phyloP scores from a whole-genome alignment of 2,329 filamentous ascomycete species.

The Zymoseptoria pseudotritici region DNA sequence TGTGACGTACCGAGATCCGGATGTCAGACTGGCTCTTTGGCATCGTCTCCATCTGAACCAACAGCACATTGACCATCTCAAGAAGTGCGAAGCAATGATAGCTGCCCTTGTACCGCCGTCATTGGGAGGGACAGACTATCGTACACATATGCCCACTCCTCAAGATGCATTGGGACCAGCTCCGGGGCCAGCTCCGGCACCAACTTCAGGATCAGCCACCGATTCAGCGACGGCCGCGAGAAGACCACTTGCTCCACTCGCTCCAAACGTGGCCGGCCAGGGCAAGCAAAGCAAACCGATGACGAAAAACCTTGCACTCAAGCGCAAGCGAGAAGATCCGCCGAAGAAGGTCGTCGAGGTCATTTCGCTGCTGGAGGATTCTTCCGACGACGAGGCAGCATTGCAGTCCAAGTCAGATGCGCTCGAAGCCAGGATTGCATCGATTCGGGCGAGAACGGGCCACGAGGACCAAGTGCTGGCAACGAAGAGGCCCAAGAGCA shows the following conservation, averaged over 20 bases:
- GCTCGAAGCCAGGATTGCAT: constrained; percentile 8
- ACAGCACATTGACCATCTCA: constrained; percentile 1
- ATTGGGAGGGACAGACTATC: no score
- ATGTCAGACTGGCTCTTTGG: not conserved
- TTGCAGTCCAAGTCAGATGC: constrained; percentile 7
- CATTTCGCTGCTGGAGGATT: not conserved
- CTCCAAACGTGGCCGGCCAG: constrained; percentile 1
- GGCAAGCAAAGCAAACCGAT: not conserved
- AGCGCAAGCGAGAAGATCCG: not conserved
- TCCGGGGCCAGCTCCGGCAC: no score
- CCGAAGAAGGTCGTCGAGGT: constrained; percentile 1
- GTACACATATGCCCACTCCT: no score
- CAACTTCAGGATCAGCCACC: not conserved
- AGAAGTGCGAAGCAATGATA: not conserved
- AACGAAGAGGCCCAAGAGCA: constrained; percentile 3
- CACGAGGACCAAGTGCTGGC: constrained; percentile 11
- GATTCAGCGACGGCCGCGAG: not conserved
- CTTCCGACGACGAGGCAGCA: constrained; percentile 10
- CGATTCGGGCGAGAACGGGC: constrained; percentile 9
- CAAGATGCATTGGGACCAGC: no score
- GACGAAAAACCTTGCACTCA: not conserved
- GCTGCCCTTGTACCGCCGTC: no score
- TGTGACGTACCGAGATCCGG: not conserved
- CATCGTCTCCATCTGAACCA: not conserved
- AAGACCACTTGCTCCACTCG: constrained; percentile 1